Evolutionary conservation across 768 basidiomycete species (phyloP).

Genomic region (Termitomyces sp.): DNA sequence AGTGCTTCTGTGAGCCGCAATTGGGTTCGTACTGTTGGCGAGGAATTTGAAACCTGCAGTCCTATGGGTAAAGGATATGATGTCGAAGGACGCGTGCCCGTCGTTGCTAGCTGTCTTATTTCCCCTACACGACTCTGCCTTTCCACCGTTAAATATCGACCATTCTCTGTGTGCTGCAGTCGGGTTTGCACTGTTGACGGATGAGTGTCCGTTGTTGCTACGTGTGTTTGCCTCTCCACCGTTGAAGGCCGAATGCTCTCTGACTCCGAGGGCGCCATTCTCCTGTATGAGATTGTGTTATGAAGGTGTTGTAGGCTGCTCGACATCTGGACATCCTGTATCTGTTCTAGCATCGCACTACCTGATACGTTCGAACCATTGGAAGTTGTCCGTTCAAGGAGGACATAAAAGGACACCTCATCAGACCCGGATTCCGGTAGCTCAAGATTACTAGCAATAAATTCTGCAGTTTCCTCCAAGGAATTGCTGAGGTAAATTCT

Average conservation of each 20-base stretch:
- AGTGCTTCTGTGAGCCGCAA: too few species aligned
- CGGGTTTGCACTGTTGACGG: neutral
- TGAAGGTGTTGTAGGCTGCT: neutral
- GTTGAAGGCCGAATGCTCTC: neutral
- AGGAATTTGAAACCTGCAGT: neutral
- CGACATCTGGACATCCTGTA: neutral
- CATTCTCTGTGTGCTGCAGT: neutral
- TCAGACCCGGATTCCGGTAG: neutral
- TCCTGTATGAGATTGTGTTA: too few species aligned
- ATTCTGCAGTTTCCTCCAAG: neutral
- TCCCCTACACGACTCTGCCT: neutral
- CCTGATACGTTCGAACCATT: neutral
- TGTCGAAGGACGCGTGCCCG: neutral
- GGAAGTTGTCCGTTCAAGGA: neutral
- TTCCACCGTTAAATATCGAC: neutral
- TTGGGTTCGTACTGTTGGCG: neutral
- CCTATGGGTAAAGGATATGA: neutral
- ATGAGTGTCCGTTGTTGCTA: neutral
- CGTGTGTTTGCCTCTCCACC: neutral
- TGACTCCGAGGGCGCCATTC: too few species aligned
- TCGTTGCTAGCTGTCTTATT: neutral
- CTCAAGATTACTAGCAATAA: neutral
- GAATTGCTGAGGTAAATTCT: neutral
- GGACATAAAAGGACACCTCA: neutral
- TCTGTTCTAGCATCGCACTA: neutral